Evolutionary conservation across 805 yeast species (phyloP), one percentile per base, ranked within the genome.

Genomic region (Yarrowia divulgata): DNA sequence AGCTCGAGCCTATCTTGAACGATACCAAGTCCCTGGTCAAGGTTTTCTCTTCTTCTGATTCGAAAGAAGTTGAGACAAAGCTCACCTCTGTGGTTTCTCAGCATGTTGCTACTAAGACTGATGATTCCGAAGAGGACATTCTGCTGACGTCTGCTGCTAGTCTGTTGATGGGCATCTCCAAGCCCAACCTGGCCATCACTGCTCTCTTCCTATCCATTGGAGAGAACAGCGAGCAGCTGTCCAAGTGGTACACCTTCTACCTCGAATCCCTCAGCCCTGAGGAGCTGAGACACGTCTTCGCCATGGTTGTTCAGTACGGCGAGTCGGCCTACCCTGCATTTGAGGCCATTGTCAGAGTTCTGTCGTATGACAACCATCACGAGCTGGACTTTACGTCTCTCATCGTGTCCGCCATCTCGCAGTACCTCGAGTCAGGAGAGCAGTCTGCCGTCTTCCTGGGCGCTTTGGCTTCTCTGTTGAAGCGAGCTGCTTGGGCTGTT

Each of bases 401-500:
- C 52, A 60, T 60, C 34, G 66, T 45, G 8, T 18, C 40, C 29
- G 66, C 66, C 29, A 60, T 60, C 19, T 60, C 52, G 8, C 52
- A 23, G 52, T 60, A 60, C 39, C 34, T 60, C 14, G 52, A 34
- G 32, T 42, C 49, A 29, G 66, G 69, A 5, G 69, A 39, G 13
- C 69, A 62, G 46, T 57, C 52, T 19, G 40, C 66, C 29, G 29
- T 29, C 18, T 45, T 46, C 43, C 42, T 67, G 23, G 34, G n/a
- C 8, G 68, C 52, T 23, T 37, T 67, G 16, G 52, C 66, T 12
- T 50, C 58, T 5, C 67, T 85, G 9, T 76, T 89, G 18, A 77
- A 84, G 10, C 85, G 85, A 8, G 82, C 84, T 68, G 73, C 84
- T 0, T 86, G 90, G 89, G 72, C 85, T 0, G 81, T 91, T 62